phyloP scores from a whole-genome alignment of 306 rosid species.

The Leucaena leucocephala region DNA sequence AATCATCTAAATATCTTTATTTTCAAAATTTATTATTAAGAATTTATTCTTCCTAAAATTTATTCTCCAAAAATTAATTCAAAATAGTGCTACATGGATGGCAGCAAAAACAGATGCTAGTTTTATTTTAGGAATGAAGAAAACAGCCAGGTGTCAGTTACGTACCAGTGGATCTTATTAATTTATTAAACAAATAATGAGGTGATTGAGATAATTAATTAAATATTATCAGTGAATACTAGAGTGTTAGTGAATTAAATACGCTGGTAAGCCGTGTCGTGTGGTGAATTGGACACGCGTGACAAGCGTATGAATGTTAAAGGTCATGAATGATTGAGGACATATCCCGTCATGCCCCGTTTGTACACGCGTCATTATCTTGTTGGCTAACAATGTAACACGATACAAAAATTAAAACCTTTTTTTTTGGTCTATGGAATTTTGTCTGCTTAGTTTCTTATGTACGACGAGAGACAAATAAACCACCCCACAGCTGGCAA shows the following conservation, averaged over 20 bases:
- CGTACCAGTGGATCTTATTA: too few relatives aligned
- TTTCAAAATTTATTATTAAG: too few relatives aligned
- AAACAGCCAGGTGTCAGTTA: slow-evolving; percentile 1
- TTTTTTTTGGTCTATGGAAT: neutral
- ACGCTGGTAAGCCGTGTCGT: neutral
- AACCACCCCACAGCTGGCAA: neutral
- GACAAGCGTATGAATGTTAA: neutral
- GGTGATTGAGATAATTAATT: too few relatives aligned
- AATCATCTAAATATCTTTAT: too few relatives aligned
- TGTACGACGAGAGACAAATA: neutral
- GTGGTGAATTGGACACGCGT: neutral
- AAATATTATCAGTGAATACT: too few relatives aligned
- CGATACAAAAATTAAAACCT: neutral
- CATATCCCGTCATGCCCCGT: neutral
- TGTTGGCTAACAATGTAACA: neutral
- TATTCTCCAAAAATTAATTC: too few relatives aligned
- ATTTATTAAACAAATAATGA: too few relatives aligned
- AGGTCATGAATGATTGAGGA: neutral
- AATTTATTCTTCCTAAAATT: too few relatives aligned
- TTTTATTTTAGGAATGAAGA: neutral
- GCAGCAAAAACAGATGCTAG: neutral
- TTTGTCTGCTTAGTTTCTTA: neutral
- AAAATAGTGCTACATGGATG: neutral
- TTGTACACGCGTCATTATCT: neutral
- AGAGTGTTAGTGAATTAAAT: too few relatives aligned